Conservation (phyloP, 305 asterid genomes). For the Striga hermonthica region DNA sequence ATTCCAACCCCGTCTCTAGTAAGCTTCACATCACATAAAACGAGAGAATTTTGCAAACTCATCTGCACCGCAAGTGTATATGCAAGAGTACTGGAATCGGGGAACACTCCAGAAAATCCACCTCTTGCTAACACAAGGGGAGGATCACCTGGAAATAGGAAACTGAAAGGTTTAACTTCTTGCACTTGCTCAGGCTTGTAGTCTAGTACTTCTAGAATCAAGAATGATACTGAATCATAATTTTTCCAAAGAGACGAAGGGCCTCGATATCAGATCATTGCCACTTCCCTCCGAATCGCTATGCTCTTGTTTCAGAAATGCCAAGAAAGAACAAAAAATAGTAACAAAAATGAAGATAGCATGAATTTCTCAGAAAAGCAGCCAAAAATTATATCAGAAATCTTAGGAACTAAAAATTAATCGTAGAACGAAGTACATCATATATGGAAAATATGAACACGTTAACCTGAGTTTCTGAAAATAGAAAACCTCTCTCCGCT, state of each 20-base stretch:
- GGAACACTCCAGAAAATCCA: conserved; percentile 64
- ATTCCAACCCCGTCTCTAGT: conserved; percentile 57
- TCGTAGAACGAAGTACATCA: neutral
- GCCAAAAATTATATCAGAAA: neutral
- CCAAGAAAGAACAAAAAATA: neutral
- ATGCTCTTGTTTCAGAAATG: conserved; percentile 5
- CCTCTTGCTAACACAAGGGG: conserved; percentile 75
- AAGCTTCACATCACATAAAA: conserved; percentile 67
- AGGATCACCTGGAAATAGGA: conserved; percentile 47
- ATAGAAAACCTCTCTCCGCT: neutral
- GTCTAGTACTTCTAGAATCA: no score
- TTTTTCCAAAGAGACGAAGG: no score
- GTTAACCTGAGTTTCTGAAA: neutral
- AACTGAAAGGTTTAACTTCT: conserved; percentile 18
- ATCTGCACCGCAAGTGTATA: conserved; percentile 36
- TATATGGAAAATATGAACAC: neutral
- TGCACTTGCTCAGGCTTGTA: neutral
- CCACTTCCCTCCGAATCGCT: neutral
- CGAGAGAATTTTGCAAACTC: conserved; percentile 35
- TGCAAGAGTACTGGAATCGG: conserved; percentile 49
- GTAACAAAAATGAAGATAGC: neutral
- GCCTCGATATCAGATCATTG: no score
- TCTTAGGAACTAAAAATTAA: neutral
- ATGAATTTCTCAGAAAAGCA: neutral
- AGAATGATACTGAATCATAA: no score